phyloP scores from a whole-genome alignment of 192 early-diverging fungal species.

The Phlyctochytrium planicorne region DNA sequence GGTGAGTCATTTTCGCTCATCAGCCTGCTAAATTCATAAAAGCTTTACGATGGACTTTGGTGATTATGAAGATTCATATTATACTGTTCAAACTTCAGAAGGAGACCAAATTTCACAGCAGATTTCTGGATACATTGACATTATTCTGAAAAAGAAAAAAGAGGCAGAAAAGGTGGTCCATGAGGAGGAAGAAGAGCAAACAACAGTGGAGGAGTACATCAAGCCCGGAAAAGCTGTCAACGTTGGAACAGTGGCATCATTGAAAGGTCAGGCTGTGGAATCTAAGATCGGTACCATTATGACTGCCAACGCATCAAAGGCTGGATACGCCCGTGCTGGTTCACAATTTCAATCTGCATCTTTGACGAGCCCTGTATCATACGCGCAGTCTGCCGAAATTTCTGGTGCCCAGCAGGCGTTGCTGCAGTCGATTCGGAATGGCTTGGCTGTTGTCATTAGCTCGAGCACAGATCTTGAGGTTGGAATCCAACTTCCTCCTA shows the following conservation, averaged over 20 bases:
- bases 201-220: constrained; percentile 56
- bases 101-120: constrained; percentile 61
- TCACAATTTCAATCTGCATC: constrained; percentile 14
- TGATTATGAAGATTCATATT: constrained; percentile 57
- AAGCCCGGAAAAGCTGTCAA: constrained; percentile 42
- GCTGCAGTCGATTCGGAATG: constrained; percentile 46
- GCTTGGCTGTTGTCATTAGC: constrained; percentile 43
- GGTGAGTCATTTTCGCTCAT: constrained; percentile 19
- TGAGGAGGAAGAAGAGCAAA: constrained; percentile 50
- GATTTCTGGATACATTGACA: constrained; percentile 65
- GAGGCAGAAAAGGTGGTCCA: constrained; percentile 49
- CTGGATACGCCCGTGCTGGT: not conserved
- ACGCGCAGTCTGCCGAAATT: constrained; percentile 33
- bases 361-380: not conserved
- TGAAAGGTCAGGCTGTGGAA: constrained; percentile 39
- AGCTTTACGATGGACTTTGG: constrained; percentile 66
- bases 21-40: not conserved
- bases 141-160: constrained; percentile 58
- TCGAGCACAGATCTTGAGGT: constrained; percentile 40
- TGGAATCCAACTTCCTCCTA: constrained; percentile 45
- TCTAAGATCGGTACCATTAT: constrained; percentile 28
- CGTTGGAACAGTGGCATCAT: constrained; percentile 33
- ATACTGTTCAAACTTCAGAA: constrained; percentile 56
- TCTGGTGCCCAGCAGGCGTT: constrained; percentile 47
- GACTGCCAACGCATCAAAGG: constrained; percentile 16